Conservation (phyloP, 2,329 filamentous ascomycete species). For the Meredithiella fracta region DNA sequence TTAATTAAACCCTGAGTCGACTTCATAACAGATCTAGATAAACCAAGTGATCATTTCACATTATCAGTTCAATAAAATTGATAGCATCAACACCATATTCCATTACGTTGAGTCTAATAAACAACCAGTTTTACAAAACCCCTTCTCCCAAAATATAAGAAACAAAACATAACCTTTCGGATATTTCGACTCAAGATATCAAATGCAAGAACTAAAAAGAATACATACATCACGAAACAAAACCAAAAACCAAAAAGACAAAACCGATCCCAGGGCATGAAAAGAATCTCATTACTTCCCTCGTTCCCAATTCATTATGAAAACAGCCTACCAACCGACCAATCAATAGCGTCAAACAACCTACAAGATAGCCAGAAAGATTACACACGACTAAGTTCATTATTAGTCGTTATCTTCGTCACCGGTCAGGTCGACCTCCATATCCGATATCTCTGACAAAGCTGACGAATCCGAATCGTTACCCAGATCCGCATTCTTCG, state of each 20-base stretch:
- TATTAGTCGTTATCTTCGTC: constrained; percentile 6
- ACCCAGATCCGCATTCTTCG: background rate
- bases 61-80: too few species aligned
- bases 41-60: too few species aligned
- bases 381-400: background rate
- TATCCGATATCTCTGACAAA: constrained; percentile 13
- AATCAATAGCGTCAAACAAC: background rate
- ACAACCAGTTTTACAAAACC: background rate
- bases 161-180: background rate
- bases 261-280: background rate
- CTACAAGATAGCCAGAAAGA: background rate
- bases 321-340: too few species aligned
- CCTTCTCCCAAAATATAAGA: background rate
- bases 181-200: constrained; percentile 1
- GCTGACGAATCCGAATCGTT: constrained; percentile 12
- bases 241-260: constrained; percentile 2
- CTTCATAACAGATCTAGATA: too few species aligned
- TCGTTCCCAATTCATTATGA: background rate
- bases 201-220: constrained; percentile 1
- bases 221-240: background rate
- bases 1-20: too few species aligned
- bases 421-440: constrained; percentile 6
- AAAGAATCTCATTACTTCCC: constrained; percentile 1
- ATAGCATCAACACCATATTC: background rate
- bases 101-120: background rate